Percentiles rank a stretch among this genome's conserved stretches.
phyloP scores from a whole-genome alignment of 2,329 filamentous ascomycete genomes.

The Sporothrix protearum region DNA sequence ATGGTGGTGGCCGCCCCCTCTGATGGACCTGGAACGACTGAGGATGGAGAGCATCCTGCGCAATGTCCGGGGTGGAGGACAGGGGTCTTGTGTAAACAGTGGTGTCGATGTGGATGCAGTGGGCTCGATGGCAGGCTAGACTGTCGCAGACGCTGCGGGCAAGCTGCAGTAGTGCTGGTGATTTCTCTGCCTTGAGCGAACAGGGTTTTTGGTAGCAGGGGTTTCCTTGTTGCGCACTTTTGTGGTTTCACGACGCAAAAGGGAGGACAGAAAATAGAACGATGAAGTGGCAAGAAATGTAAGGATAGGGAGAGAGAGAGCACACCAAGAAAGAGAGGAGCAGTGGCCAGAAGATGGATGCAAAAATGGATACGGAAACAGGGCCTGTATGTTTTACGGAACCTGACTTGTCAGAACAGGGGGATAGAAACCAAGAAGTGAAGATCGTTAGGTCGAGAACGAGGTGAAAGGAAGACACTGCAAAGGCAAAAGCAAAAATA shows the following conservation, averaged over 20 bases:
- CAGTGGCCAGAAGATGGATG: neutral
- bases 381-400: slow-evolving; percentile 13
- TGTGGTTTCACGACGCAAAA: slow-evolving; percentile 18
- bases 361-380: neutral
- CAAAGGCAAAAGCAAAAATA: too few species aligned
- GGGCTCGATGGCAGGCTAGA: slow-evolving; percentile 13
- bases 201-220: neutral
- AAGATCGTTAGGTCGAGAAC: neutral
- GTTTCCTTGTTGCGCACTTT: neutral
- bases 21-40: slow-evolving; percentile 36
- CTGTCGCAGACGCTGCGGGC: slow-evolving; percentile 16
- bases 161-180: slow-evolving; percentile 13
- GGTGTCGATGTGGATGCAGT: neutral
- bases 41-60: slow-evolving; percentile 37
- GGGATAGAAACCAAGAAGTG: slow-evolving; percentile 5
- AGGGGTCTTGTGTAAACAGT: neutral
- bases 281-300: neutral
- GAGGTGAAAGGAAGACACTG: neutral
- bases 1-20: slow-evolving; percentile 26
- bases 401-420: slow-evolving; percentile 3
- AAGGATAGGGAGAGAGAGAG: neutral
- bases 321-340: neutral
- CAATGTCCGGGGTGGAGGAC: neutral
- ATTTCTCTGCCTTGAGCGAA: neutral
- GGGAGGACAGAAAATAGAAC: slow-evolving; percentile 7